Percentiles rank a stretch among this genome's conserved stretches.
Conservation (phyloP, 768 basidiomycete species). For the Psilocybe subaeruginosa region DNA sequence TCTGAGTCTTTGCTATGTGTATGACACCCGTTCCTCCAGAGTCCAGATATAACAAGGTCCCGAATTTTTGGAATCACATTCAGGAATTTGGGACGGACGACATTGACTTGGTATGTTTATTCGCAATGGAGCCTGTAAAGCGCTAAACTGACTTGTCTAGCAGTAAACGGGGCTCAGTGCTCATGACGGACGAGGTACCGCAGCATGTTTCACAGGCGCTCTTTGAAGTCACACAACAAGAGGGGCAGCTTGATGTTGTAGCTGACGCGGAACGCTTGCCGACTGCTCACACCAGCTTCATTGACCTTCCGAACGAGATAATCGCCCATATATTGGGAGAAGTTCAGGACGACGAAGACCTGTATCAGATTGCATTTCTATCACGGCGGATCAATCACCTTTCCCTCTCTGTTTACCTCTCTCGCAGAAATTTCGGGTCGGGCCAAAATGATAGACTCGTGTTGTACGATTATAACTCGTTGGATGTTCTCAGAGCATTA, state of each 20-base stretch:
- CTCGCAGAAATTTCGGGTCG: conserved; percentile 21
- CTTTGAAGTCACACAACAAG: neutral
- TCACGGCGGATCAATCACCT: conserved; percentile 29
- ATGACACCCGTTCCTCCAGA: neutral
- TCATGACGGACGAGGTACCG: too few relatives aligned
- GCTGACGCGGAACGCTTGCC: too few relatives aligned
- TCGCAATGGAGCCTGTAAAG: neutral
- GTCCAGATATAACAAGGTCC: neutral
- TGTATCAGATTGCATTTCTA: conserved; percentile 23
- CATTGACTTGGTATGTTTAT: neutral
- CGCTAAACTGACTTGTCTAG: neutral
- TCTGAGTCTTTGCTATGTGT: neutral
- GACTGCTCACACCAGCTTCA: conserved; percentile 5
- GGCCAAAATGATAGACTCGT: conserved; percentile 20
- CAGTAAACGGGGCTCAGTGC: too few relatives aligned
- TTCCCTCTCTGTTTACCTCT: conserved; percentile 28
- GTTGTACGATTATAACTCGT: conserved; percentile 21
- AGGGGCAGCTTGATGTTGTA: neutral
- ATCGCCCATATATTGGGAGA: conserved; percentile 25
- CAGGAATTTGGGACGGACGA: too few relatives aligned
- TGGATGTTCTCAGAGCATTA: conserved; percentile 20
- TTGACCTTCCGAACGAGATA: conserved; percentile 33
- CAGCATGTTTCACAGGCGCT: too few relatives aligned
- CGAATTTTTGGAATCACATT: too few relatives aligned
- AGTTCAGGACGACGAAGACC: conserved; percentile 21